phyloP scores from a whole-genome alignment of 2,329 filamentous ascomycete species.

The Gremmenia infestans region DNA sequence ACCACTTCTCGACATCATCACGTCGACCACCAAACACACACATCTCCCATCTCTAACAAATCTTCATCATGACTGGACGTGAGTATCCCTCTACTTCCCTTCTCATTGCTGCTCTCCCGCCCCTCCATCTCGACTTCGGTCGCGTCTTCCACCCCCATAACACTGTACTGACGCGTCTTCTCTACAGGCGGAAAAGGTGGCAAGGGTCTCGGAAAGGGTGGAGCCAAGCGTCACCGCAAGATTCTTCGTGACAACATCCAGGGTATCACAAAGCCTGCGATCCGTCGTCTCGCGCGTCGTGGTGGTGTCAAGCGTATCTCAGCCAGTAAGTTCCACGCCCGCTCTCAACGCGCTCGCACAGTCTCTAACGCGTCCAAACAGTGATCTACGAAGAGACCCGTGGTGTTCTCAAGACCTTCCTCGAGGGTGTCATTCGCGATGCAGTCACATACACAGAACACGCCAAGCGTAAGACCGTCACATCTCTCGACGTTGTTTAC shows the following conservation, averaged over 20 bases:
- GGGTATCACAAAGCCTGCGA: constrained; percentile 97
- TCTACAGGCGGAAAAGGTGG: constrained; percentile 54
- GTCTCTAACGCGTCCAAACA: constrained; percentile 1
- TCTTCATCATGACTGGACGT: constrained; percentile 54
- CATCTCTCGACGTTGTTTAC: constrained; percentile 60
- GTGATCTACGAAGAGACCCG: constrained; percentile 53
- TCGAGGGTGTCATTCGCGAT: constrained; percentile 71
- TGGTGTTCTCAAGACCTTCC: constrained; percentile 79
- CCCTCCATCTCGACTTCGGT: background rate
- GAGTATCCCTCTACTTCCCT: constrained; percentile 33
- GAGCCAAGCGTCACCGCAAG: constrained; percentile 98
- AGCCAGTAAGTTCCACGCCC: constrained; percentile 56
- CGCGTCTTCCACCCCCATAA: background rate
- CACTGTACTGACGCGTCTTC: constrained; percentile 20
- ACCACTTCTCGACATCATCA: constrained; percentile 8
- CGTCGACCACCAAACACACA: constrained; percentile 13
- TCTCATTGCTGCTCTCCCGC: background rate
- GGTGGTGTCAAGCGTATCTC: constrained; percentile 99
- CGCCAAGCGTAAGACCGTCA: constrained; percentile 73
- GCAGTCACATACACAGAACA: constrained; percentile 50
- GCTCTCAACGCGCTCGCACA: background rate
- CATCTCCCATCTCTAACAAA: constrained; percentile 21
- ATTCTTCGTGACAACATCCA: constrained; percentile 99
- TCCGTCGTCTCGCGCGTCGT: constrained; percentile 97
- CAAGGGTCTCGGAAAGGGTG: constrained; percentile 96